A percentile compares a stretch with the other conserved stretches of the same genome.
Evolutionary conservation across 2,329 filamentous ascomycete genomes (phyloP).

Genomic region (Dryadomyces quercivorus): DNA sequence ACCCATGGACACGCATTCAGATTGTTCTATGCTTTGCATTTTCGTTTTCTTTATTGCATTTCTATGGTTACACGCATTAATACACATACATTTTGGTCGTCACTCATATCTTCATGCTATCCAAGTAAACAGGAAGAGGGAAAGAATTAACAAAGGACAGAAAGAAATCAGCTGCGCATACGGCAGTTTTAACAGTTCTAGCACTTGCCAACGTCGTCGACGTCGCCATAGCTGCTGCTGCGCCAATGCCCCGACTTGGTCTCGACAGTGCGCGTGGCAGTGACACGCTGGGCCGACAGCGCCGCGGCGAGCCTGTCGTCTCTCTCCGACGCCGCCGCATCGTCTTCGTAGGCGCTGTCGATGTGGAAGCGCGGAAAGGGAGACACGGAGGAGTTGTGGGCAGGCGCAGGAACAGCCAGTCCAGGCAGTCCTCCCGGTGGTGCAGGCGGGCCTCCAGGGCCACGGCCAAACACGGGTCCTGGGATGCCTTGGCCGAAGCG

Average conservation of each 20-base stretch:
- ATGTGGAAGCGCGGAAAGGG: constrained; percentile 7
- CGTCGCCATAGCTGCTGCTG: constrained; percentile 23
- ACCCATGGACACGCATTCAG: no score
- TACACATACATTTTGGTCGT: no score
- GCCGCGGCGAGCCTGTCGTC: constrained; percentile 16
- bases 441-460: no score
- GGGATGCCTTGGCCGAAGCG: constrained; percentile 11
- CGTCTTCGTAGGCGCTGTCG: constrained; percentile 8
- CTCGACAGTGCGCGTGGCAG: constrained; percentile 12
- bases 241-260: constrained; percentile 18
- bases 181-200: no score
- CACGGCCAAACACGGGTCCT: neutral
- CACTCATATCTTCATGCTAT: no score
- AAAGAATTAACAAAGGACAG: no score
- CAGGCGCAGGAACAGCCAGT: neutral
- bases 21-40: no score
- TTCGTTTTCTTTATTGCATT: no score
- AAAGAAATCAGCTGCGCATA: no score
- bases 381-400: neutral
- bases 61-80: no score
- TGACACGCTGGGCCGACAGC: constrained; percentile 7
- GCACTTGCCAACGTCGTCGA: constrained; percentile 19
- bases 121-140: no score
- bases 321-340: constrained; percentile 10
- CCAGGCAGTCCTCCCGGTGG: neutral